Evolutionary conservation across 2,329 filamentous ascomycete genomes (phyloP).

Genomic region (Aspergillus intermedius): DNA sequence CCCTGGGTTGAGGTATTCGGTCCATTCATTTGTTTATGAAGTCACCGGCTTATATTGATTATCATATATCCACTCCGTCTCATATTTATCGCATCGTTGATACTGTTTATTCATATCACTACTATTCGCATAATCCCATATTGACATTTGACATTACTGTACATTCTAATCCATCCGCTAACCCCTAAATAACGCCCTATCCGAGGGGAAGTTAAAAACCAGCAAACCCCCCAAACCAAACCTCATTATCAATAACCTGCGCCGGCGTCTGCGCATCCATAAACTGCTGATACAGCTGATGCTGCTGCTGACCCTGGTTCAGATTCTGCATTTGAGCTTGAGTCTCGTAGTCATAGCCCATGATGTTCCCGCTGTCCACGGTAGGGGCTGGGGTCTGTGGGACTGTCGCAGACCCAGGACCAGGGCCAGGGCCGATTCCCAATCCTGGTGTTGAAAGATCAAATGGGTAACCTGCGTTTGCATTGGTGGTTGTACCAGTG

Average conservation of each 20-base stretch:
- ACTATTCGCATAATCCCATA: too few relatives aligned
- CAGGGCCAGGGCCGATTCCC: not conserved
- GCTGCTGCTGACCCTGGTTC: not conserved
- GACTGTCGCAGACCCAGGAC: not conserved
- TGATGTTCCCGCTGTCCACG: not conserved
- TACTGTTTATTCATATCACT: too few relatives aligned
- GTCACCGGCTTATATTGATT: too few relatives aligned
- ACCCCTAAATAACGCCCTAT: too few relatives aligned
- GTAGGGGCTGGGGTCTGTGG: not conserved
- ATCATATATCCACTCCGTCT: too few relatives aligned
- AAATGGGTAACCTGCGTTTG: not conserved
- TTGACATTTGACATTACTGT: too few relatives aligned
- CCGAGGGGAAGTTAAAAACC: too few relatives aligned
- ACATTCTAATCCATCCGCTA: too few relatives aligned
- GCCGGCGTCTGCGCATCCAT: constrained; percentile 7
- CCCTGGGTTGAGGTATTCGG: too few relatives aligned
- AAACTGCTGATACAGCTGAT: not conserved
- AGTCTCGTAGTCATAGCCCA: constrained; percentile 3
- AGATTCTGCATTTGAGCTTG: not conserved
- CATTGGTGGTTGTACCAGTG: constrained; percentile 3
- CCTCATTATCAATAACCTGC: constrained; percentile 13
- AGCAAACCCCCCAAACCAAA: constrained; percentile 8
- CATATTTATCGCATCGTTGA: too few relatives aligned
- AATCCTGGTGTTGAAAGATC: not conserved
- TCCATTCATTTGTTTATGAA: too few relatives aligned